Evolutionary conservation across 257 asterid species (phyloP).

Genomic region (Solanum chmielewskii): DNA sequence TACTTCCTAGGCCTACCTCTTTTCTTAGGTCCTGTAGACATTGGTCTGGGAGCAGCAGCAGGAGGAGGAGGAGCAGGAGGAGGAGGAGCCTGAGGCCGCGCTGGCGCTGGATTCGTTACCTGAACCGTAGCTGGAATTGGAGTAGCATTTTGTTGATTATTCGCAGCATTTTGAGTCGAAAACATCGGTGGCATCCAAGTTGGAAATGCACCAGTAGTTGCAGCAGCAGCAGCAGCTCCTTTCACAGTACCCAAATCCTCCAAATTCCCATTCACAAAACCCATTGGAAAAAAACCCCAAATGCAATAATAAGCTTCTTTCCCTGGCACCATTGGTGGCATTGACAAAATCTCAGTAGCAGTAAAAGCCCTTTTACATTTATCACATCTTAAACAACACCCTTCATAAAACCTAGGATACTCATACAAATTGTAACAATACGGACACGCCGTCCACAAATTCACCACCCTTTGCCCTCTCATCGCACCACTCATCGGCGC

Average conservation of each 20-base stretch:
- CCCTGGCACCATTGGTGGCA: conserved; percentile 84
- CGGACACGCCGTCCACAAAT: conserved; percentile 85
- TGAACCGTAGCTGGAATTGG: not conserved
- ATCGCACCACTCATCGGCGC: not conserved
- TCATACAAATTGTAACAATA: conserved; percentile 79
- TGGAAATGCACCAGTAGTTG: conserved; percentile 23
- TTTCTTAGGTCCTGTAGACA: conserved; percentile 24
- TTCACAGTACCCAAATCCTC: conserved; percentile 9
- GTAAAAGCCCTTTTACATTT: conserved; percentile 70
- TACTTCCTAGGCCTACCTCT: conserved; percentile 74
- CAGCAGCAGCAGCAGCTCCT: conserved; percentile 7
- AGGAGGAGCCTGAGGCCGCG: not conserved
- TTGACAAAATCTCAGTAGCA: conserved; percentile 39
- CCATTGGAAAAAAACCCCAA: conserved; percentile 87
- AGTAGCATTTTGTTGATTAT: not conserved
- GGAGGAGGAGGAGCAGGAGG: not conserved
- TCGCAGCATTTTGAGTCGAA: not conserved
- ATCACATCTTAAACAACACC: conserved; percentile 71
- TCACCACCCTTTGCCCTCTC: conserved; percentile 2
- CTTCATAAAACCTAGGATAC: conserved; percentile 51
- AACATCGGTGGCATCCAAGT: conserved; percentile 83
- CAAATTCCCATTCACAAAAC: conserved; percentile 29
- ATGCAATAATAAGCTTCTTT: conserved; percentile 78
- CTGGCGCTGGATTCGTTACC: not conserved
- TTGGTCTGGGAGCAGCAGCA: not conserved